Conservation (phyloP, 768 basidiomycete genomes). For the Dacryopinax primogenitus region DNA sequence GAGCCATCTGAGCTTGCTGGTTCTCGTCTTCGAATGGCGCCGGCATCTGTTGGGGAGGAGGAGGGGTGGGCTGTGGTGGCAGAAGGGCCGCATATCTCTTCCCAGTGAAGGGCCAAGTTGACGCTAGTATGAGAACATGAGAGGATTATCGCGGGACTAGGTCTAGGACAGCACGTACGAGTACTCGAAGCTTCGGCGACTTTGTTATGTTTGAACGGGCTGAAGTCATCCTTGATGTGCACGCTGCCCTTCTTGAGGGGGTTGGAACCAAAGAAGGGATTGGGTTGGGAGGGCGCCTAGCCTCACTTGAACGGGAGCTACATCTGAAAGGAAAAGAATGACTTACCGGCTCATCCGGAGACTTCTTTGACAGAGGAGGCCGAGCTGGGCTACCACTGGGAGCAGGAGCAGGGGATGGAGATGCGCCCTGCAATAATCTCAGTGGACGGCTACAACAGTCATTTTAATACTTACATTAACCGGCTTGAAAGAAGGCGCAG, state of each 20-base stretch:
- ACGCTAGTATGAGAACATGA: slow-evolving; percentile 32
- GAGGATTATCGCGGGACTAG: neutral
- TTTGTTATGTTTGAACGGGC: slow-evolving; percentile 83
- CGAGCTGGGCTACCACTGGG: slow-evolving; percentile 29
- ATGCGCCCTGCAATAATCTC: neutral
- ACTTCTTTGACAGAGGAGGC: slow-evolving; percentile 41
- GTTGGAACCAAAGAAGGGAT: slow-evolving; percentile 84
- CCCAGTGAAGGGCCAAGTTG: slow-evolving; percentile 79
- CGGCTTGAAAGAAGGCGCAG: slow-evolving; percentile 63
- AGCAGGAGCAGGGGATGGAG: slow-evolving; percentile 31
- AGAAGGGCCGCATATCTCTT: slow-evolving; percentile 74
- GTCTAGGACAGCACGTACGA: slow-evolving; percentile 37
- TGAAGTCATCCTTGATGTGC: slow-evolving; percentile 92
- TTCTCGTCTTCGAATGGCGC: slow-evolving; percentile 66
- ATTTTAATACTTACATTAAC: slow-evolving; percentile 24
- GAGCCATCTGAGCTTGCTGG: slow-evolving; percentile 40
- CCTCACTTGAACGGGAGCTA: neutral
- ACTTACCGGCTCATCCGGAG: slow-evolving; percentile 41
- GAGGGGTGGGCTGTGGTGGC: slow-evolving; percentile 42
- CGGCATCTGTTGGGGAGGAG: slow-evolving; percentile 51
- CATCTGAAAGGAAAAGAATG: neutral
- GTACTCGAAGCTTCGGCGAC: slow-evolving; percentile 61
- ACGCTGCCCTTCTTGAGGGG: slow-evolving; percentile 57
- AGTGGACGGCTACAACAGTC: neutral
- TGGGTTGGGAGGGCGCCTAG: slow-evolving; percentile 23